Conservation (phyloP, 805 yeast genomes). For the Cyberlindnera maclurae region DNA sequence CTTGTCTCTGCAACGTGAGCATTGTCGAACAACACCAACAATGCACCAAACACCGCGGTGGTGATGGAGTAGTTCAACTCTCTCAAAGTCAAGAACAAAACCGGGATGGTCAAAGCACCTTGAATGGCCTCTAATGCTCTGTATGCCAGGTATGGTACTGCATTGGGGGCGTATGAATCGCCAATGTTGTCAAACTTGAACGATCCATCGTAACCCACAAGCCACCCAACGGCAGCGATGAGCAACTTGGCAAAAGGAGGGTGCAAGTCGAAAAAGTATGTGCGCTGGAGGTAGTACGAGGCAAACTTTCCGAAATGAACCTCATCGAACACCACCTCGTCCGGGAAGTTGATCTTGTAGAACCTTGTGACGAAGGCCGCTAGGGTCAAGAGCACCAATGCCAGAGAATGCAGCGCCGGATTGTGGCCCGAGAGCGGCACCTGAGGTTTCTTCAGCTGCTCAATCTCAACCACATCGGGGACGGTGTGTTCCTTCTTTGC, state of each 20-base stretch:
- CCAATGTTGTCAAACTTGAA: conserved; percentile 92
- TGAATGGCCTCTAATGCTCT: conserved; percentile 74
- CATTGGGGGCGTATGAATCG: conserved; percentile 64
- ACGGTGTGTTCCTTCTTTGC: conserved; percentile 1
- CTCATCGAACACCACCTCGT: conserved; percentile 79
- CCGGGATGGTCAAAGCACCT: conserved; percentile 76
- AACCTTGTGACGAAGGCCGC: conserved; percentile 64
- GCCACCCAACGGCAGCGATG: conserved; percentile 84
- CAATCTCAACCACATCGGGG: neutral
- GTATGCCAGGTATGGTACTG: conserved; percentile 82
- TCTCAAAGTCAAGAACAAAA: conserved; percentile 78
- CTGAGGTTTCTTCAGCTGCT: neutral
- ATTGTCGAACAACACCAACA: conserved; percentile 76
- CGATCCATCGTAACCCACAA: conserved; percentile 85
- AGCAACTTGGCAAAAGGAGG: conserved; percentile 96
- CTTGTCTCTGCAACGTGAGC: conserved; percentile 90
- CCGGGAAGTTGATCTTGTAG: conserved; percentile 53
- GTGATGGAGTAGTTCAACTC: conserved; percentile 74
- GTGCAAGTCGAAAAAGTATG: conserved; percentile 93
- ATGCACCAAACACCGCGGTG: conserved; percentile 70
- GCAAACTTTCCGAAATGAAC: conserved; percentile 86
- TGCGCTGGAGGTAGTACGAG: conserved; percentile 76
- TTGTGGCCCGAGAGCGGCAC: neutral
- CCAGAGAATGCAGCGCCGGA: conserved; percentile 25
- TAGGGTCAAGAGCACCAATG: conserved; percentile 53